Evolutionary conservation across 352 stramenopile genomes (phyloP).

Genomic region (Phytophthora podocarpi): DNA sequence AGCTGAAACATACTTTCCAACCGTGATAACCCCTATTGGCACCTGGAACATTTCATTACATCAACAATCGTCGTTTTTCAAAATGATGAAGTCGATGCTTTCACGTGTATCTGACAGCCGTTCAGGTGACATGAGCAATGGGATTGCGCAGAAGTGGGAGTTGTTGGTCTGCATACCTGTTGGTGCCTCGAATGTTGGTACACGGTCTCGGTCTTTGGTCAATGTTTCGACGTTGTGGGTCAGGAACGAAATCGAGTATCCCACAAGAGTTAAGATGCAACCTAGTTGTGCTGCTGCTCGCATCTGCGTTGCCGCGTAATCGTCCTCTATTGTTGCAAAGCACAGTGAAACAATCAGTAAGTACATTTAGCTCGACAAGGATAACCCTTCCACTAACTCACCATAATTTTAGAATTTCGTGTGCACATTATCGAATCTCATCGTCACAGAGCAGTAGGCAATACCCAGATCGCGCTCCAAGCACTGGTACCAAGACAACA

Average conservation of each 20-base stretch:
- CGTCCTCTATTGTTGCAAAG: constrained; percentile 21
- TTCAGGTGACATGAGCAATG: constrained; percentile 31
- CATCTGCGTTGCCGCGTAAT: constrained; percentile 44
- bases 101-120: constrained; percentile 3
- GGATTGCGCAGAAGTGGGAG: constrained; percentile 25
- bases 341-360: neutral
- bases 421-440: constrained; percentile 29
- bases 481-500: constrained; percentile 11
- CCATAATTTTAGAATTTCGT: constrained; percentile 60
- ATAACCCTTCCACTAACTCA: constrained; percentile 6
- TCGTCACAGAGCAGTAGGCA: constrained; percentile 44
- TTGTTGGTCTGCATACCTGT: constrained; percentile 22
- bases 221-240: constrained; percentile 32
- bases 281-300: constrained; percentile 43
- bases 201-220: constrained; percentile 18
- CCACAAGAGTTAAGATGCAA: constrained; percentile 63
- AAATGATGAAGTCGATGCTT: constrained; percentile 17
- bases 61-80: no score
- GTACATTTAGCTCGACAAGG: no score
- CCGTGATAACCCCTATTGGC: no score
- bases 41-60: no score
- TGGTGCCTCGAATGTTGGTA: constrained; percentile 24
- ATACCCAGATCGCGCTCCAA: constrained; percentile 36
- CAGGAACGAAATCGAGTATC: constrained; percentile 57
- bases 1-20: no score